Evolutionary conservation across 75 land plant genomes (phyloP).

Genomic region (Cunninghamia lanceolata): DNA sequence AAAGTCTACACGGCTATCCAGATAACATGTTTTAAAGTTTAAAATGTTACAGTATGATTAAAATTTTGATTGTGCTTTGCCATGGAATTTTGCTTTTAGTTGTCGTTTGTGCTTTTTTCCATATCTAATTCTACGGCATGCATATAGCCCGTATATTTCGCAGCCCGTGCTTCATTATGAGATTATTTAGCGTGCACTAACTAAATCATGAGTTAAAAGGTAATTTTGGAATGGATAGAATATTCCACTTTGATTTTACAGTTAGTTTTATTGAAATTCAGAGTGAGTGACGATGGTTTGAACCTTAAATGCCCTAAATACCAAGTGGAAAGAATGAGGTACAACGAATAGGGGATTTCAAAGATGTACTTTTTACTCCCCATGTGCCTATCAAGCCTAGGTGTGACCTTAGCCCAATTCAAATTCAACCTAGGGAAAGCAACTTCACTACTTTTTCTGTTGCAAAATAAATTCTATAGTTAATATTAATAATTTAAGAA

Average conservation of each 20-base stretch:
- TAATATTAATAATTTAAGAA: no score
- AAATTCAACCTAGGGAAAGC: not conserved
- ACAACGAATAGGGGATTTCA: not conserved
- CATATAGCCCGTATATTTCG: not conserved
- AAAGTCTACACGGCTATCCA: not conserved
- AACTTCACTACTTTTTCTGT: not conserved
- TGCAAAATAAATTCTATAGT: no score
- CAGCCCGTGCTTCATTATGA: not conserved
- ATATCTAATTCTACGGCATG: not conserved
- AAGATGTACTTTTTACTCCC: not conserved
- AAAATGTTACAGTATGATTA: not conserved
- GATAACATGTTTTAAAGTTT: not conserved
- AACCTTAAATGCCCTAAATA: not conserved
- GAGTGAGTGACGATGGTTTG: not conserved
- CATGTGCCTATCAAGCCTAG: not conserved
- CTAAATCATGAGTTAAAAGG: not conserved
- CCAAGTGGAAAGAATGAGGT: not conserved
- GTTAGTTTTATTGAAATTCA: not conserved
- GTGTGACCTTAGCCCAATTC: not conserved
- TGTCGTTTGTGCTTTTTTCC: not conserved
- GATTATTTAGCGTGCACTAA: not conserved
- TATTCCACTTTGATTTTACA: not conserved
- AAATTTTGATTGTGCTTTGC: not conserved
- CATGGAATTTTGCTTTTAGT: not conserved
- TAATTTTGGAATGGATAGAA: not conserved